phyloP scores from a whole-genome alignment of 176 grass and related monocot species.

The Chloris gayana region DNA sequence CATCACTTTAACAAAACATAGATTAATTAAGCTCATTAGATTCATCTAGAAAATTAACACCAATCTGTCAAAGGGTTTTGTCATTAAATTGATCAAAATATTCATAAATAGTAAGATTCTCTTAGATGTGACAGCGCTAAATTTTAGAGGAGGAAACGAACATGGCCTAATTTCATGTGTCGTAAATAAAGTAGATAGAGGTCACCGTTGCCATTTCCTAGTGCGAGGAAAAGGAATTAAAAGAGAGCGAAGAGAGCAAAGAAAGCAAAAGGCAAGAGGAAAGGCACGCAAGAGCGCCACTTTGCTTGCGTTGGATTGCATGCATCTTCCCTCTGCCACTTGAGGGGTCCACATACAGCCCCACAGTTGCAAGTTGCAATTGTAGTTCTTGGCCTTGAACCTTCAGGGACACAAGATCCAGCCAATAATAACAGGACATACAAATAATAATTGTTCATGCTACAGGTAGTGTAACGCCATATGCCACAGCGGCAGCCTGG shows the following conservation, averaged over 20 bases:
- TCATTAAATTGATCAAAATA: too few species aligned
- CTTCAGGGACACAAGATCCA: neutral
- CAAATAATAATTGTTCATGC: neutral
- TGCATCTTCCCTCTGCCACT: slow-evolving; percentile 38
- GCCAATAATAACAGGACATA: slow-evolving; percentile 1
- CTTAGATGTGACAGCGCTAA: too few species aligned
- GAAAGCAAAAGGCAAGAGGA: slow-evolving; percentile 3
- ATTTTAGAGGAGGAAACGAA: too few species aligned
- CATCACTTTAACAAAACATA: too few species aligned
- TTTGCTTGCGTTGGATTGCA: slow-evolving; percentile 49
- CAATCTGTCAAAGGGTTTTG: too few species aligned
- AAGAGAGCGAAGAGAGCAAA: slow-evolving; percentile 6
- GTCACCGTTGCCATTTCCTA: neutral
- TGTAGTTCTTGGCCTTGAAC: slow-evolving; percentile 17
- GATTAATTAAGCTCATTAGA: too few species aligned
- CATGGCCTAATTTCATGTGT: slow-evolving; percentile 2
- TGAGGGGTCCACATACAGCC: slow-evolving; percentile 27
- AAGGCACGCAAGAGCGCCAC: slow-evolving; percentile 17
- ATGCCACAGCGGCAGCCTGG: neutral
- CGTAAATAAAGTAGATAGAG: neutral
- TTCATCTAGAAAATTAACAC: too few species aligned
- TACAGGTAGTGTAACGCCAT: neutral
- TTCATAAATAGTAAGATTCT: too few species aligned
- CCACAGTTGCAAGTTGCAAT: slow-evolving; percentile 41
- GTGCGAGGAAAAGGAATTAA: slow-evolving; percentile 17